These are phyloP conservation scores for Zasmidium citrigriseum DNA, from an alignment of 2,329 filamentous ascomycete genomes.

Conservation along the genomic window DNA sequence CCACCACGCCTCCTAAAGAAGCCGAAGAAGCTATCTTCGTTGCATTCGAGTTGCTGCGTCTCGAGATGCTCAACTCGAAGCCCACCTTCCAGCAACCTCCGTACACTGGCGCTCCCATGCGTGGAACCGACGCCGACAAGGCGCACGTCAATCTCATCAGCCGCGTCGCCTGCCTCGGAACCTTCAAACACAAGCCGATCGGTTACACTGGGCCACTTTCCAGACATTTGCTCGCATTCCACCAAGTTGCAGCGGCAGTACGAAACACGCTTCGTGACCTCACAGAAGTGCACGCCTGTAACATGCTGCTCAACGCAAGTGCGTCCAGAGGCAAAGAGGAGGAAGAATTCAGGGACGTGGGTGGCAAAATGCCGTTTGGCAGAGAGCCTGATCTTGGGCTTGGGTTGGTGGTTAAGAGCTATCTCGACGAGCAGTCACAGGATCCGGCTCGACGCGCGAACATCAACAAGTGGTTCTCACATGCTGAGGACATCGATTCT, in stretches of 20 bases:
- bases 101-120: slow-evolving; percentile 60
- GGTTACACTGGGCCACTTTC: slow-evolving; percentile 95
- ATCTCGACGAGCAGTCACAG: slow-evolving; percentile 69
- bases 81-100: slow-evolving; percentile 56
- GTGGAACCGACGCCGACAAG: slow-evolving; percentile 69
- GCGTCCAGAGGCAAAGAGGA: slow-evolving; percentile 60
- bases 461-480: slow-evolving; percentile 60
- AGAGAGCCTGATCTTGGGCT: slow-evolving; percentile 72
- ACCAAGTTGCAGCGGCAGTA: slow-evolving; percentile 77
- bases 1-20: slow-evolving; percentile 51
- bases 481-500: slow-evolving; percentile 58
- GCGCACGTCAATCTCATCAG: slow-evolving; percentile 79
- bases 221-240: slow-evolving; percentile 83
- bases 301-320: slow-evolving; percentile 79
- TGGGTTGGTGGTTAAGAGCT: slow-evolving; percentile 77
- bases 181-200: slow-evolving; percentile 77
- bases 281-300: slow-evolving; percentile 76
- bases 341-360: slow-evolving; percentile 62
- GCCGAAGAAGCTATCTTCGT: slow-evolving; percentile 79
- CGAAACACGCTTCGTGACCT: slow-evolving; percentile 79
- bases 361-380: slow-evolving; percentile 68
- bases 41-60: slow-evolving; percentile 80
- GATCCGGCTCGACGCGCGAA: slow-evolving; percentile 54
- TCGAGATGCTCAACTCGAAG: slow-evolving; percentile 74
- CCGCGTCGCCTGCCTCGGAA: slow-evolving; percentile 79